Conservation (phyloP, 768 basidiomycete species). For the Macrolepiota albuminosa region DNA sequence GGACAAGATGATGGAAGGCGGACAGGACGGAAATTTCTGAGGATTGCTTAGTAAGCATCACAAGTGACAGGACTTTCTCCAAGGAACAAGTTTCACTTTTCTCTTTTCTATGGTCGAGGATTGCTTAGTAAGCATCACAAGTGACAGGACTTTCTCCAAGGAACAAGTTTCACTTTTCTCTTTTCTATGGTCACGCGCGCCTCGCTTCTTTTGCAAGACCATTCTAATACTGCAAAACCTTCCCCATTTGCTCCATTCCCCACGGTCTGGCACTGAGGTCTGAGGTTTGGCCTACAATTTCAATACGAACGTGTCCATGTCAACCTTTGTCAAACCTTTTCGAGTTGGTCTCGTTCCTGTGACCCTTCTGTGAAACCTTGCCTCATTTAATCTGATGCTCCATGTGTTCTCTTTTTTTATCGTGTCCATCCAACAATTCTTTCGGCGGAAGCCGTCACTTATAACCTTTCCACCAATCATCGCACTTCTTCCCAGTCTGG, state of each 20-base stretch:
- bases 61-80: conserved; percentile 1
- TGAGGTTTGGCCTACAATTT: background rate
- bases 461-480: conserved; percentile 9
- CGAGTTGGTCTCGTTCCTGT: background rate
- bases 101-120: background rate
- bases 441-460: conserved; percentile 9
- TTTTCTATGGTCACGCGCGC: background rate
- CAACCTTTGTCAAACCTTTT: background rate
- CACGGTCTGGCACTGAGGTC: background rate
- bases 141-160: conserved; percentile 1
- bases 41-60: conserved; percentile 10
- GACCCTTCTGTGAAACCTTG: background rate
- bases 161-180: background rate
- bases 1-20: background rate
- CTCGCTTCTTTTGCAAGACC: background rate
- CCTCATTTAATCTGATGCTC: background rate
- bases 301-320: background rate
- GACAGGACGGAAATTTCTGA: conserved; percentile 7
- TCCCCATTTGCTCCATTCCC: background rate
- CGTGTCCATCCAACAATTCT: background rate
- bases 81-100: background rate
- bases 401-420: conserved; percentile 11
- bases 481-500: background rate
- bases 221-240: background rate
- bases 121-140: no score